Percentiles rank a stretch among this genome's conserved stretches.
phyloP scores from a whole-genome alignment of 2,329 filamentous ascomycete genomes.

The Scolecobasidium constrictum region DNA sequence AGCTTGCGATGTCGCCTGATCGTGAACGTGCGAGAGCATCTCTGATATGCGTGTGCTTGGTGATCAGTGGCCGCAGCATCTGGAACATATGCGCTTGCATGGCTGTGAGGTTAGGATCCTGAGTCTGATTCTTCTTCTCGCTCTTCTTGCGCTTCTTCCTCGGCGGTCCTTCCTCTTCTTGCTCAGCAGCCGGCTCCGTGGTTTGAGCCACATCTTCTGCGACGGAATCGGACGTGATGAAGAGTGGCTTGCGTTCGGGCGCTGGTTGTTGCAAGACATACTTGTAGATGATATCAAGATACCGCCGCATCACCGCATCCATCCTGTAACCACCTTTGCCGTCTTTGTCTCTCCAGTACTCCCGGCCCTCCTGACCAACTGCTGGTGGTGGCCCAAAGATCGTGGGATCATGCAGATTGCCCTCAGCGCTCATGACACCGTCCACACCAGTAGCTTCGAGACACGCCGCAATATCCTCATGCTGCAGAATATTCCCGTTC shows the following conservation, averaged over 20 bases:
- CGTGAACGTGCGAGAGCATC: slow-evolving; percentile 65
- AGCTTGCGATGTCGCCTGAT: slow-evolving; percentile 61
- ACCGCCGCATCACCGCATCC: slow-evolving; percentile 77
- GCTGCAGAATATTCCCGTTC: slow-evolving; percentile 84
- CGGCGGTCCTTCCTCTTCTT: slow-evolving; percentile 20
- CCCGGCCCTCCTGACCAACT: slow-evolving; percentile 54
- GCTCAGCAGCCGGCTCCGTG: neutral
- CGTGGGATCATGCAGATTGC: slow-evolving; percentile 81
- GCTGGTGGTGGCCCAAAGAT: slow-evolving; percentile 66
- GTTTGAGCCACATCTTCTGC: slow-evolving; percentile 21
- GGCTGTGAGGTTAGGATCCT: slow-evolving; percentile 57
- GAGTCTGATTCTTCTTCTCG: slow-evolving; percentile 33
- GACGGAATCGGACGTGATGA: slow-evolving; percentile 45
- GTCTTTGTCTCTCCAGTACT: slow-evolving; percentile 76
- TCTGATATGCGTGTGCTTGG: slow-evolving; percentile 69
- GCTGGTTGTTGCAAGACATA: slow-evolving; percentile 58
- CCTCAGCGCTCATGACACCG: slow-evolving; percentile 91
- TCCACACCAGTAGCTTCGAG: slow-evolving; percentile 78
- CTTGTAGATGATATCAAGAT: slow-evolving; percentile 80
- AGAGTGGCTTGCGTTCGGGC: slow-evolving; percentile 61
- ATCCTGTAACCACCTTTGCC: slow-evolving; percentile 78
- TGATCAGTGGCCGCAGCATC: slow-evolving; percentile 71
- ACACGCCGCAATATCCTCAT: slow-evolving; percentile 66
- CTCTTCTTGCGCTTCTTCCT: slow-evolving; percentile 27
- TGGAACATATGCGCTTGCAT: slow-evolving; percentile 94